A percentile compares a stretch with the other conserved stretches of the same genome.
These are phyloP conservation scores for Acacia crassicarpa DNA, from an alignment of 306 rosid species.

Conservation along the genomic window DNA sequence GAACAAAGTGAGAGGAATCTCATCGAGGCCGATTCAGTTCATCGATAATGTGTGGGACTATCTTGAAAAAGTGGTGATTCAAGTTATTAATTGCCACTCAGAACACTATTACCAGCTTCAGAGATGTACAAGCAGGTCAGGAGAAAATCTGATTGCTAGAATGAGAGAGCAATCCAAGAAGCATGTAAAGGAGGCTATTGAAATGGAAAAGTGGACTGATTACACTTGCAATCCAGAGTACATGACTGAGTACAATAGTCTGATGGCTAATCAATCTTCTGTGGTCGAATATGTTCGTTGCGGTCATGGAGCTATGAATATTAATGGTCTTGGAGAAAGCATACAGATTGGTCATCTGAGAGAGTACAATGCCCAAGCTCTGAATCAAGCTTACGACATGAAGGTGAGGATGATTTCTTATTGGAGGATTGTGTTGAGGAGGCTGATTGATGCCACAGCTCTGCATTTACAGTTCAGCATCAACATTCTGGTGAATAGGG, in stretches of 20 bases:
- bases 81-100: too few relatives aligned
- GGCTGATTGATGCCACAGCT: conserved; percentile 25
- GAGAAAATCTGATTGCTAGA: conserved; percentile 31
- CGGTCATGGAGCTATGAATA: background rate
- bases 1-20: conserved; percentile 35
- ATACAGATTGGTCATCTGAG: background rate
- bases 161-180: conserved; percentile 32
- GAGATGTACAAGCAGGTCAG: too few relatives aligned
- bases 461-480: conserved; percentile 42
- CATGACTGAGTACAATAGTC: conserved; percentile 24
- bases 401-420: conserved; percentile 25
- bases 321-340: conserved; percentile 39
- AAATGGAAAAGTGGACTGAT: conserved; percentile 56
- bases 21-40: conserved; percentile 31
- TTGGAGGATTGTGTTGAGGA: background rate
- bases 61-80: background rate
- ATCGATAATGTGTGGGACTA: conserved; percentile 46
- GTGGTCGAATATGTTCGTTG: conserved; percentile 3
- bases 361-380: background rate
- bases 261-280: conserved; percentile 27
- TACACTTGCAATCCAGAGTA: conserved; percentile 53
- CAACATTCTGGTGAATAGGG: conserved; percentile 30
- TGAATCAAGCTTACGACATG: conserved; percentile 51
- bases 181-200: conserved; percentile 36
- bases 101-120: too few relatives aligned